Conservation (phyloP, 106 monocot genomes). For the Vanilla planifolia region DNA sequence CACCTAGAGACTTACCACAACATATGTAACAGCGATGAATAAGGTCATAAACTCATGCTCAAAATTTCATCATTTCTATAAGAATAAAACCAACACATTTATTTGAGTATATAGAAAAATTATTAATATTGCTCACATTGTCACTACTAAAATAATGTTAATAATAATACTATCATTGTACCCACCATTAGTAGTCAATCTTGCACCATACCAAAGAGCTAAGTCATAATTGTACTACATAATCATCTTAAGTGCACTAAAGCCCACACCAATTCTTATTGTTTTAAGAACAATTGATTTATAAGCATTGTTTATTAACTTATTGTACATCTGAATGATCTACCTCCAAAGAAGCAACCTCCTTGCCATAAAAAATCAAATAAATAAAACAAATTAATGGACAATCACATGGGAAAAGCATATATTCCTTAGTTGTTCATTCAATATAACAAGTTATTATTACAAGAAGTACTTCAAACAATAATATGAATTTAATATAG, state of each 20-base stretch:
- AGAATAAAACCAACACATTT: too few relatives aligned
- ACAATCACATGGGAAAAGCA: neutral
- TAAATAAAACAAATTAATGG: neutral
- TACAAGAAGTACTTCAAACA: too few relatives aligned
- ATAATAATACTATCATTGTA: constrained; percentile 54
- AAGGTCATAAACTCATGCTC: too few relatives aligned
- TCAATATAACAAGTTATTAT: constrained; percentile 8
- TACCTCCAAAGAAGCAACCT: constrained; percentile 51
- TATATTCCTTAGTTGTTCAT: neutral
- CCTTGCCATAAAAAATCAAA: neutral
- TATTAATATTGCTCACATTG: constrained; percentile 45
- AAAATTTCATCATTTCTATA: too few relatives aligned
- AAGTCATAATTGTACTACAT: constrained; percentile 37
- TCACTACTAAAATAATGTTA: constrained; percentile 37
- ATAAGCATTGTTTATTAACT: constrained; percentile 23
- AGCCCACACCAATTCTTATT: constrained; percentile 18
- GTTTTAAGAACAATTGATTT: constrained; percentile 35
- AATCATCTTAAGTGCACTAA: constrained; percentile 27
- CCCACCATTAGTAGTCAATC: constrained; percentile 41
- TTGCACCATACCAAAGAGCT: constrained; percentile 62
- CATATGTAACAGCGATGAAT: too few relatives aligned
- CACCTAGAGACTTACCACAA: neutral
- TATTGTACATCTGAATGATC: constrained; percentile 21
- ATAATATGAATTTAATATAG: too few relatives aligned
- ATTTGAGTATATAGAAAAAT: too few relatives aligned